These are phyloP conservation scores for Penicillium turbatum DNA, from an alignment of 495 filamentous ascomycete species.

Conservation along the genomic window DNA sequence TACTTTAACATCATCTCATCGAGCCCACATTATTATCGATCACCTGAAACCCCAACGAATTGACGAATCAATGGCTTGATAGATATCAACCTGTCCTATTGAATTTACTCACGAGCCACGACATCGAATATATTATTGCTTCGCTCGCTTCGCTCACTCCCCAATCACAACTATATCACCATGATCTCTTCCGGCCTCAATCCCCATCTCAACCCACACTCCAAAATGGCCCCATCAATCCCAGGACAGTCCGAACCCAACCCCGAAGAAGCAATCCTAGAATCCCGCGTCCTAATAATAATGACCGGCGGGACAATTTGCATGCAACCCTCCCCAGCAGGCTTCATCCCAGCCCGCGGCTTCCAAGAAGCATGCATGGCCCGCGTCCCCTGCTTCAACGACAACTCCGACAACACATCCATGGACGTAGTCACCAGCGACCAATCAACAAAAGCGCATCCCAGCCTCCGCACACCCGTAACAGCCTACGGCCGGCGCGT, in stretches of 20 bases:
- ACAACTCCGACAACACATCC: constrained; percentile 57
- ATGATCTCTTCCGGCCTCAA: constrained; percentile 2
- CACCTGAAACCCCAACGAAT: background rate
- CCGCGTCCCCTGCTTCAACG: constrained; percentile 85
- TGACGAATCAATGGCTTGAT: constrained; percentile 3
- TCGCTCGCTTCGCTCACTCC: too few species aligned
- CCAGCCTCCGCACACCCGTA: constrained; percentile 71
- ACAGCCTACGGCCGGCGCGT: constrained; percentile 79
- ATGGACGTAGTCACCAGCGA: constrained; percentile 53
- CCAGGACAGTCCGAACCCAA: constrained; percentile 24
- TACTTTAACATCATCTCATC: constrained; percentile 19
- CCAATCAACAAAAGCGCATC: constrained; percentile 40
- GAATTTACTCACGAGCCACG: background rate
- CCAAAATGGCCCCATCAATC: constrained; percentile 26
- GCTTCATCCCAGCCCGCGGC: constrained; percentile 66
- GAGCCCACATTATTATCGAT: constrained; percentile 3
- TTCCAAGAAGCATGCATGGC: constrained; percentile 83
- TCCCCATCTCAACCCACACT: background rate
- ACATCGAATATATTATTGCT: too few species aligned
- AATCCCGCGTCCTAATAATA: constrained; percentile 81
- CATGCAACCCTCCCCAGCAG: constrained; percentile 71
- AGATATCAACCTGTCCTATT: background rate
- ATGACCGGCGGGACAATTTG: constrained; percentile 97
- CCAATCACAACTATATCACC: background rate
- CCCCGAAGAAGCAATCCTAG: constrained; percentile 36